A percentile compares a stretch with the other conserved stretches of the same genome.
Conservation (phyloP, 108 stramenopile genomes). For the Fragilaria radians region DNA sequence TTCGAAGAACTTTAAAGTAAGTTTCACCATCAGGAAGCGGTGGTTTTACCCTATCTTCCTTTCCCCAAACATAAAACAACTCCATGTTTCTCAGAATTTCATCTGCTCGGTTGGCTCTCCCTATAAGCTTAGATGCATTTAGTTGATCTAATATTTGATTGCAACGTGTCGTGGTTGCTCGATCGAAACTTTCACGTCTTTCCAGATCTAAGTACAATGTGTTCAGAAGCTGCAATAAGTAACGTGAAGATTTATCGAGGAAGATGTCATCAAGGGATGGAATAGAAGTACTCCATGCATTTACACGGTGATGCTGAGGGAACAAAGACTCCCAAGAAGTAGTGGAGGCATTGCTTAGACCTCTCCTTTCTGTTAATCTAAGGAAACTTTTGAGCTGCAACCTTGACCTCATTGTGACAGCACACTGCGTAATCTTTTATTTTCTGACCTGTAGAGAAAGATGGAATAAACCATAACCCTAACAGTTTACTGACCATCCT, state of each 20-base stretch:
- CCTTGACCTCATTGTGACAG: too few species aligned
- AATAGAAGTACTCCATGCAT: conserved; percentile 3
- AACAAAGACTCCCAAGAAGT: conserved; percentile 4
- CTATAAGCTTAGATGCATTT: neutral
- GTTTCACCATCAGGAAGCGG: conserved; percentile 3
- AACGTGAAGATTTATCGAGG: neutral
- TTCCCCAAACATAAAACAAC: neutral
- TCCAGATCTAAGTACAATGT: neutral
- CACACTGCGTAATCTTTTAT: too few species aligned
- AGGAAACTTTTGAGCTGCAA: conserved; percentile 18
- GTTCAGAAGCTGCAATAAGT: neutral
- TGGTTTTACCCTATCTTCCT: neutral
- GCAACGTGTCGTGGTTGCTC: conserved; percentile 7
- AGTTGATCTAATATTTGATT: neutral
- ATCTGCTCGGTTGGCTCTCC: conserved; percentile 6
- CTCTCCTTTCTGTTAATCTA: conserved; percentile 1
- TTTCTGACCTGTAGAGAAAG: too few species aligned
- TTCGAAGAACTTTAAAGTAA: conserved; percentile 1
- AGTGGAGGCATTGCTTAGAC: neutral
- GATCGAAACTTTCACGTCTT: neutral
- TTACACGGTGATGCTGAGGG: neutral
- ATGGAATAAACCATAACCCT: too few species aligned
- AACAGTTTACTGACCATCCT: too few species aligned
- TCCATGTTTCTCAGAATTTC: conserved; percentile 4
- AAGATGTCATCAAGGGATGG: neutral